phyloP scores from a whole-genome alignment of 345 rosid genomes.

The Eucalyptus viminalis region DNA sequence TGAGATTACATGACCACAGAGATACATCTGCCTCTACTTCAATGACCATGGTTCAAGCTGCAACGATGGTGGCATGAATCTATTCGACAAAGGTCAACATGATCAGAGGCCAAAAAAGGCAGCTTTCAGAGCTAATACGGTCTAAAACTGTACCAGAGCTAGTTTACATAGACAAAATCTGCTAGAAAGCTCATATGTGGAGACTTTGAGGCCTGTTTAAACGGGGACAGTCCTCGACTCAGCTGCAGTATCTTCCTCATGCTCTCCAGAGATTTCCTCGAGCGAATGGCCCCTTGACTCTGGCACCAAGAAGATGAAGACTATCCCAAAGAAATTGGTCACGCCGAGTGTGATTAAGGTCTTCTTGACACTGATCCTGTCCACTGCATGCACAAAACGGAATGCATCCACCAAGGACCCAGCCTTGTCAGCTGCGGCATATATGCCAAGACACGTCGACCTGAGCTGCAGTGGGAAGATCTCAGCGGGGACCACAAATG shows the following conservation, averaged over 20 bases:
- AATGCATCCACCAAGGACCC: background rate
- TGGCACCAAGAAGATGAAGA: background rate
- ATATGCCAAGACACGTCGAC: background rate
- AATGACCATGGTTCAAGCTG: background rate
- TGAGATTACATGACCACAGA: background rate
- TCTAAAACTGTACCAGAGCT: background rate
- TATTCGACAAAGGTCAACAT: background rate
- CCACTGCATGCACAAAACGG: background rate
- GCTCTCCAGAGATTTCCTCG: background rate
- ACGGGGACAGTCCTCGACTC: rapidly evolving
- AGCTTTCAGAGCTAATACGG: background rate
- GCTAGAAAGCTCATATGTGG: background rate
- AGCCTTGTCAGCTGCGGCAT: background rate
- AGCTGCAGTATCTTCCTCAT: background rate
- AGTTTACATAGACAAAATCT: rapidly evolving
- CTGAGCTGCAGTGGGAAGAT: background rate
- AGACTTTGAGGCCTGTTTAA: background rate
- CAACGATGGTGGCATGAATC: background rate
- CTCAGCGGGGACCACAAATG: background rate
- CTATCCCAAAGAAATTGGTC: background rate
- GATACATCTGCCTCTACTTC: background rate
- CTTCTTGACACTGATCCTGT: background rate
- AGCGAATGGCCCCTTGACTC: background rate
- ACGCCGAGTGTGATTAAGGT: background rate
- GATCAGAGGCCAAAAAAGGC: background rate